Conservation (phyloP, 2,329 filamentous ascomycete species). For the Fusarium tuaranense region DNA sequence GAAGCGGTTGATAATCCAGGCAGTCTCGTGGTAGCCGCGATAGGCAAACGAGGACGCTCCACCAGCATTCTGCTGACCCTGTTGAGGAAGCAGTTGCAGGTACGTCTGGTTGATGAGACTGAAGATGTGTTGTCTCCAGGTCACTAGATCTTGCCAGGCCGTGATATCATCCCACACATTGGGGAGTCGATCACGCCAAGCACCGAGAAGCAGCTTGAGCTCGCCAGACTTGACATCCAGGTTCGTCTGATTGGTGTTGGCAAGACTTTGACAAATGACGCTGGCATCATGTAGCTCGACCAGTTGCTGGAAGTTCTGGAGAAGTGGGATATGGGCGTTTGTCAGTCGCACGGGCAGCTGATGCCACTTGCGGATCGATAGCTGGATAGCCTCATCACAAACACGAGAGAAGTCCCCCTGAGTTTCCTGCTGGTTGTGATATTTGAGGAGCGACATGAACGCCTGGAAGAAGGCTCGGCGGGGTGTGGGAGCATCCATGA, state of each 20-base stretch:
- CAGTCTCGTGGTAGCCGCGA: constrained; percentile 96
- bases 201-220: constrained; percentile 90
- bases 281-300: constrained; percentile 98
- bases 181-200: constrained; percentile 94
- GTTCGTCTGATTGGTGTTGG: constrained; percentile 85
- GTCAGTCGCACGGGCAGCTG: constrained; percentile 95
- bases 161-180: constrained; percentile 99
- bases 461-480: constrained; percentile 96
- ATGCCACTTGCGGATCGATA: constrained; percentile 98
- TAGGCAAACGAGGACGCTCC: constrained; percentile 93
- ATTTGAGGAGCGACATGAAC: constrained; percentile 95
- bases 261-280: constrained; percentile 92
- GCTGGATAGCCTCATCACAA: constrained; percentile 96
- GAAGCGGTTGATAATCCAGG: constrained; percentile 99
- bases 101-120: constrained; percentile 96
- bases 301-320: constrained; percentile 98
- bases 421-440: constrained; percentile 88
- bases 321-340: constrained; percentile 91
- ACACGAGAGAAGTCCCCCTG: constrained; percentile 85
- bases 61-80: constrained; percentile 79
- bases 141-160: constrained; percentile 99
- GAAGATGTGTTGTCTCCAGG: constrained; percentile 99
- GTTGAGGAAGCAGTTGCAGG: constrained; percentile 82
- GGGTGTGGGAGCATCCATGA: constrained; percentile 97
- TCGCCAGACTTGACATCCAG: constrained; percentile 95